Evolutionary conservation across 1,284 basidiomycete genomes (phyloP).

Genomic region (Trichosporon faecale): DNA sequence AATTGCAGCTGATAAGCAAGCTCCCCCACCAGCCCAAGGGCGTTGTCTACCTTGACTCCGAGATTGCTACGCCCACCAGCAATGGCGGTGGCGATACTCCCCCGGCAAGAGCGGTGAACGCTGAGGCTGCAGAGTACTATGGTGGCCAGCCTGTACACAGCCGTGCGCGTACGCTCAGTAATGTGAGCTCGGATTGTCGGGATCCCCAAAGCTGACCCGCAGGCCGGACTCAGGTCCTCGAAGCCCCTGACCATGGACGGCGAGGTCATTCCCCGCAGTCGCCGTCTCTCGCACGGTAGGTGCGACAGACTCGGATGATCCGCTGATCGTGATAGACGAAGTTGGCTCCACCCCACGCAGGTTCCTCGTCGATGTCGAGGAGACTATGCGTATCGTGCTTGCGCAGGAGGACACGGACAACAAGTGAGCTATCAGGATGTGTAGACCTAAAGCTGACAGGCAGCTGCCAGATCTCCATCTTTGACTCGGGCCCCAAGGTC

Average conservation of each 20-base stretch:
- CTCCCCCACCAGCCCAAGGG: constrained; percentile 44
- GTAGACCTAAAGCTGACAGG: neutral
- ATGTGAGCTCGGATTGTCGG: constrained; percentile 56
- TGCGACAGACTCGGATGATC: neutral
- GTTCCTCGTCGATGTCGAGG: constrained; percentile 98
- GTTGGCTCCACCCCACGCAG: constrained; percentile 59
- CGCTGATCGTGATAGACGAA: constrained; percentile 50
- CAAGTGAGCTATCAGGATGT: constrained; percentile 56
- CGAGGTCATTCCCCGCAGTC: constrained; percentile 65
- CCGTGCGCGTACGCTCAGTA: constrained; percentile 78
- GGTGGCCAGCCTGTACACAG: constrained; percentile 69
- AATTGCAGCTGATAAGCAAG: constrained; percentile 22
- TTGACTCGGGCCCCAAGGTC: constrained; percentile 94
- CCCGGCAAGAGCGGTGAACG: constrained; percentile 54
- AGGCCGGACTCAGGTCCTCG: constrained; percentile 24
- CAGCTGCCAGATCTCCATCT: constrained; percentile 78
- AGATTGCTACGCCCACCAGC: constrained; percentile 25
- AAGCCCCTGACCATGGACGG: constrained; percentile 65
- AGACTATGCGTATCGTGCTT: constrained; percentile 91
- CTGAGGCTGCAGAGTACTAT: constrained; percentile 77
- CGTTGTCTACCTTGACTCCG: constrained; percentile 47
- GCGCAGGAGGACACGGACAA: constrained; percentile 98
- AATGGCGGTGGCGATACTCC: constrained; percentile 32
- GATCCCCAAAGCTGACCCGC: neutral
- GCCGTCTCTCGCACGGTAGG: constrained; percentile 73